phyloP scores from a whole-genome alignment of 305 asterid species.

The Nicotiana rustica region DNA sequence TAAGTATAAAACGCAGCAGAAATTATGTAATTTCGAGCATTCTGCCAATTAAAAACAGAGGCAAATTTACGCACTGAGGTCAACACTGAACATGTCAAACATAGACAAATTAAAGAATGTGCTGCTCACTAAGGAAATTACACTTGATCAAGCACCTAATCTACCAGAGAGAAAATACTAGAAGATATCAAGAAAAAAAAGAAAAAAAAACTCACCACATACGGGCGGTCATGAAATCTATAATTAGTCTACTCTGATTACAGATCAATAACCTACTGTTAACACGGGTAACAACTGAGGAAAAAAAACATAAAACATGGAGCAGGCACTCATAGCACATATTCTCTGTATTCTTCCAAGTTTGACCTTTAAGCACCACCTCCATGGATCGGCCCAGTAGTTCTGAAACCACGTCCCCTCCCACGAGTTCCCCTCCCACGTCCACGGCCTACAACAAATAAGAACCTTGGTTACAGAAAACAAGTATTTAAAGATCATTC shows the following conservation, averaged over 20 bases:
- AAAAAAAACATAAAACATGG: constrained; percentile 43
- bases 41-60: constrained; percentile 10
- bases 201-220: constrained; percentile 67
- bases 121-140: constrained; percentile 52
- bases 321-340: constrained; percentile 48
- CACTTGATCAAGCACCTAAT: constrained; percentile 47
- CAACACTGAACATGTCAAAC: constrained; percentile 29
- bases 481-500: not conserved
- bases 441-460: constrained; percentile 68
- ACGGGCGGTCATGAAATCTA: constrained; percentile 47
- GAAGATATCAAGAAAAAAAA: constrained; percentile 40
- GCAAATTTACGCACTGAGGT: not conserved
- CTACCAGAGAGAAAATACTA: constrained; percentile 35
- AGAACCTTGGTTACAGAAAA: not conserved
- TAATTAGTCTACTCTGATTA: constrained; percentile 59
- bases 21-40: not conserved
- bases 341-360: constrained; percentile 42
- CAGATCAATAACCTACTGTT: constrained; percentile 57
- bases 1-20: not conserved
- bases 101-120: constrained; percentile 68
- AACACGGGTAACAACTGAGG: constrained; percentile 43
- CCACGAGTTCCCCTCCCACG: constrained; percentile 82
- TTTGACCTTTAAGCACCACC: constrained; percentile 56
- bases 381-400: constrained; percentile 65
- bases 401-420: constrained; percentile 80